Conservation (phyloP, 2,329 filamentous ascomycete species). For the Colletotrichum caudatum region DNA sequence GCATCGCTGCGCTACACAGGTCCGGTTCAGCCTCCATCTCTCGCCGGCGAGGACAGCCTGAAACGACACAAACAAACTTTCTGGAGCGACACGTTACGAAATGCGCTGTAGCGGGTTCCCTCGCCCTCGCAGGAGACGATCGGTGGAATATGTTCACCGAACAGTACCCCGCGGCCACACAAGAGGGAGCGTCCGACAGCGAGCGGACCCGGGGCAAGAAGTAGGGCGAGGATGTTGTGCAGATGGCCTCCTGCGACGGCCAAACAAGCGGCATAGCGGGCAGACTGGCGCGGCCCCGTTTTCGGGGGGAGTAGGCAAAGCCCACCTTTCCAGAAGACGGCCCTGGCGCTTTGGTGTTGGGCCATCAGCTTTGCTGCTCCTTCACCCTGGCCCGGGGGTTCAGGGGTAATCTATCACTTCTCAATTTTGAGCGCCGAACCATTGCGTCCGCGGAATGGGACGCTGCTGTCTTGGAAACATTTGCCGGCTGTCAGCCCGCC, state of each 20-base stretch:
- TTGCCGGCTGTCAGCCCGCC: slow-evolving; percentile 23
- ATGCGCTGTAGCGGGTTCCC: not conserved
- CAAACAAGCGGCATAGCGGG: slow-evolving; percentile 21
- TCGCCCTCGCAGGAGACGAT: not conserved
- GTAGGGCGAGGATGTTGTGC: slow-evolving; percentile 37
- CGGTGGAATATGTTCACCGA: not conserved
- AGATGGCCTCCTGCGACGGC: slow-evolving; percentile 30
- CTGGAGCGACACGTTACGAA: not conserved
- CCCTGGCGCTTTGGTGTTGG: slow-evolving; percentile 5
- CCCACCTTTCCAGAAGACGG: slow-evolving; percentile 23
- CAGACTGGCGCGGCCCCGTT: slow-evolving; percentile 25
- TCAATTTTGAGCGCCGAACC: slow-evolving; percentile 27
- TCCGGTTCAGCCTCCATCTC: slow-evolving; percentile 9
- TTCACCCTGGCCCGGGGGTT: slow-evolving; percentile 7
- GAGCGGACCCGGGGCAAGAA: slow-evolving; percentile 18
- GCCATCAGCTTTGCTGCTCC: not conserved
- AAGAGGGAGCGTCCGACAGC: slow-evolving; percentile 4
- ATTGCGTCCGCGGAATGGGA: slow-evolving; percentile 24
- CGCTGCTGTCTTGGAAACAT: slow-evolving; percentile 6
- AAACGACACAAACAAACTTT: slow-evolving; percentile 1
- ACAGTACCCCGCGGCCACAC: not conserved
- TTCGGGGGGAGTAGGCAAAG: slow-evolving; percentile 21
- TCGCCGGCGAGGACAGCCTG: not conserved
- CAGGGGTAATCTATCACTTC: slow-evolving; percentile 34
- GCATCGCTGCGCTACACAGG: slow-evolving; percentile 18